Base-by-base conservation (phyloP, 2,329 filamentous ascomycete species). In the Blumeria graminis region DNA sequence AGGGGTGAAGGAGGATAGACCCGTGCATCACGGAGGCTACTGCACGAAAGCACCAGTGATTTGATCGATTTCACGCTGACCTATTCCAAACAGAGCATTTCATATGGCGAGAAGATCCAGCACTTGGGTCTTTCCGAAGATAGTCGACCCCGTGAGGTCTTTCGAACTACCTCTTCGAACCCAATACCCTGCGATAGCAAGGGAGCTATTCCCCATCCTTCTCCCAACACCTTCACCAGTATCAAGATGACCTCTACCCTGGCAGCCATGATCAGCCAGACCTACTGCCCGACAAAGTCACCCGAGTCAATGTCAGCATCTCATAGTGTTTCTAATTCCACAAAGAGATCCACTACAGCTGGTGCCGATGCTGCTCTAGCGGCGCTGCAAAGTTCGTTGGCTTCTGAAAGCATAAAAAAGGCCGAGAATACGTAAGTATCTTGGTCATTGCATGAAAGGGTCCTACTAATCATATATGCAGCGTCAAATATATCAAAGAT, bases 51-150 rank as follows among this genome's bases (percentile, higher is more conserved):
- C 22, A 28, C 22, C 22, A 28, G 22, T 28, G 22, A 28, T 28
- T 16, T 39, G 16, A 39, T 11, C 13, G 16, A 39, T 39, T 8
- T 11, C 8, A 10, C 11, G 16, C 43, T 46, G 16, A 46, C 43
- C 11, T 18, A 16, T 46, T 8, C 10, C 28, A 18, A 11, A 18
- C 61, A 80, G 77, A 73, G 71, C 18, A 70, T 82, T 50, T 68
- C 72, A 45, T 80, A 76, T 62, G 76, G 75, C 60, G 70, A 70
- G 18, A 71, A 70, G 59, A 72, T 71, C 34, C 71, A 77, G 61
- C 67, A 67, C 50, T 71, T 79, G 58, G 65, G 69, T 56, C 69
- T 67, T 56, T 70, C 69, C 14, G 60, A 69, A 55, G 38, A 10
- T 14, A 16, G n/a, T 33, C 36, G 34, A 6, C 38, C 32, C 4